A percentile compares a stretch with the other conserved stretches of the same genome.
Evolutionary conservation across 768 basidiomycete genomes (phyloP).

Genomic region (Podaxis rugospora): DNA sequence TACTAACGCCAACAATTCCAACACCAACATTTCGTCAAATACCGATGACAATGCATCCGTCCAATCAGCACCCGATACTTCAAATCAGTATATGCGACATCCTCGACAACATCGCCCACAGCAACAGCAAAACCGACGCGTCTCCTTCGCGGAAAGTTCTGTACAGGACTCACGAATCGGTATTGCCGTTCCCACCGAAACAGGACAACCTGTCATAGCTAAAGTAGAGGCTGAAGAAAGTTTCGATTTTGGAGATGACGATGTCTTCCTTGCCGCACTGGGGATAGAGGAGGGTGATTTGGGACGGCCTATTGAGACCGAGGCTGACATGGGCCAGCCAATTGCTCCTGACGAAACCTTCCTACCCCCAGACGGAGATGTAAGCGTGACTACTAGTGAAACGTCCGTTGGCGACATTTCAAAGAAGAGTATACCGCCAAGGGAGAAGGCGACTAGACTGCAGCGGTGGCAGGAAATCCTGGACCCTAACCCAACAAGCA

Average conservation of each 20-base stretch:
- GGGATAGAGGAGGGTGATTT: constrained; percentile 46
- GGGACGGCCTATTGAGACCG: constrained; percentile 40
- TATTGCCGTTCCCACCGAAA: neutral
- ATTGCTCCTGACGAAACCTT: constrained; percentile 33
- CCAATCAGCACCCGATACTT: neutral
- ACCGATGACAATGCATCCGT: constrained; percentile 10
- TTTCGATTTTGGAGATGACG: constrained; percentile 61
- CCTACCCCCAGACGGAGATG: neutral
- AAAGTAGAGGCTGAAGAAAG: constrained; percentile 14
- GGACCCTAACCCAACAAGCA: constrained; percentile 4
- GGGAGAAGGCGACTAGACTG: neutral
- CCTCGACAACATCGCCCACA: constrained; percentile 9
- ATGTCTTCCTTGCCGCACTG: constrained; percentile 55
- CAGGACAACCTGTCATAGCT: neutral
- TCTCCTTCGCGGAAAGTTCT: constrained; percentile 12
- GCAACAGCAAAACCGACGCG: constrained; percentile 5
- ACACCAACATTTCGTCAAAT: neutral
- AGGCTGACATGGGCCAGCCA: constrained; percentile 28
- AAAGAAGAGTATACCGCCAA: neutral
- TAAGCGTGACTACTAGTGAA: neutral
- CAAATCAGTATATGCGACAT: neutral
- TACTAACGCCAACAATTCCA: constrained; percentile 23
- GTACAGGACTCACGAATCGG: neutral
- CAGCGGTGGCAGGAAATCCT: constrained; percentile 3
- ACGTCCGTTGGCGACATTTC: neutral